phyloP scores from a whole-genome alignment of 139 green algal genomes.

The Tetraselmis chui region DNA sequence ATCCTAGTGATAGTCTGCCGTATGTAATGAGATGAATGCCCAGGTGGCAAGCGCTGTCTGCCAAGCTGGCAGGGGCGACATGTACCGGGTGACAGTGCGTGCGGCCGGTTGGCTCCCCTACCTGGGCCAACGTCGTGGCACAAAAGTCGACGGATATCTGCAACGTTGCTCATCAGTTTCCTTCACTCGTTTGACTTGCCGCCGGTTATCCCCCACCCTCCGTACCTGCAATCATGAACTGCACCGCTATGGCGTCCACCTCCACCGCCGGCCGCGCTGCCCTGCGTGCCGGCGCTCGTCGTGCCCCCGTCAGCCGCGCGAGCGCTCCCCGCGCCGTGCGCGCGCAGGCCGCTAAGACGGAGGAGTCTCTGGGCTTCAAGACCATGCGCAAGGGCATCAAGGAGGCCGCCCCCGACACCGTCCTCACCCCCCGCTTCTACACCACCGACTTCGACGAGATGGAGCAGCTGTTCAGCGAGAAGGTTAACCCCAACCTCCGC shows the following conservation, averaged over 20 bases:
- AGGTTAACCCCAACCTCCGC: constrained; percentile 91
- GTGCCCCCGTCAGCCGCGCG: not conserved
- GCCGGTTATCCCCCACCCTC: not conserved
- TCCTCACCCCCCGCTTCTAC: constrained; percentile 98
- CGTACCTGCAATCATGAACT: not conserved
- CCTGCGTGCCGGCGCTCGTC: not conserved
- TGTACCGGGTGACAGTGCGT: not conserved
- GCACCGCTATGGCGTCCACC: not conserved
- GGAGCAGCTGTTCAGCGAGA: constrained; percentile 88
- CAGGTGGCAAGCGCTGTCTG: too few species aligned
- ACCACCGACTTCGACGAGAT: constrained; percentile 99
- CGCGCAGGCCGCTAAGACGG: constrained; percentile 1
- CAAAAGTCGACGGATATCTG: too few species aligned
- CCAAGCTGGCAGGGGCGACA: not conserved
- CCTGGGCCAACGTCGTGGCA: not conserved
- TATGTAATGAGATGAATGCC: too few species aligned
- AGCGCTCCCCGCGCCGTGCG: not conserved
- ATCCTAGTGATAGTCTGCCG: too few species aligned
- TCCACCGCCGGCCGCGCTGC: not conserved
- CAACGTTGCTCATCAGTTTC: too few species aligned
- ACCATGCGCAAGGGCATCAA: constrained; percentile 85
- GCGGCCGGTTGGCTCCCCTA: too few species aligned
- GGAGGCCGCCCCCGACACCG: constrained; percentile 70
- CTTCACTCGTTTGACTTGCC: too few species aligned
- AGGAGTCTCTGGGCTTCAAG: constrained; percentile 58